Base-by-base conservation (phyloP, 176 grass and related monocot genomes). In the Phoenix roebelenii region DNA sequence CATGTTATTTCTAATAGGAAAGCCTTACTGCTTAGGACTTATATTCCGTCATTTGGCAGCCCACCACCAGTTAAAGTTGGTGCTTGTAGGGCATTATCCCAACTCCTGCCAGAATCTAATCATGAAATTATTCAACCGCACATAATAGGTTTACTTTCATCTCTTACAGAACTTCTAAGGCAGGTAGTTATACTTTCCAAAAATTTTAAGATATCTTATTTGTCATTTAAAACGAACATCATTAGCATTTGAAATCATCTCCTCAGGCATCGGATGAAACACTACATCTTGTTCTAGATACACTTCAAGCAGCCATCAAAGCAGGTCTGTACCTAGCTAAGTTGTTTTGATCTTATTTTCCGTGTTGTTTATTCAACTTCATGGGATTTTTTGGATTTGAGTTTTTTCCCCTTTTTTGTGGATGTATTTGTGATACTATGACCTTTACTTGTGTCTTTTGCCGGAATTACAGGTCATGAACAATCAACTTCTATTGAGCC, bases 281-380 rank as follows among this genome's bases (percentile, higher is more conserved):
- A 18, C 63, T 97, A 58, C 87, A 88, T 91, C 92, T 97, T 85
- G 81, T 97, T 60, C 72, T 97, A 55, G 92, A 97, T 85, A 97
- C 92, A 22, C 75, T 97, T 56, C 87, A 91, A 80, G 72, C 83
- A 30, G 76, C 78, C 23, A 67, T 97, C 49, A 88, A 88, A 76
- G 83, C 92, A 72, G 84, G 87, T 97, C 28, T 48, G 69, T 65
- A n/a, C 72, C 29, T 57, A 79, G 60, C 25, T 64, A 24, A 82
- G 32, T 73, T 25, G 58, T 62, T 59, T 51, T 49, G 23, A 68
- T 50, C 5, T 72, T 60, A 67, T 19, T 74, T 30, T 66, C 18
- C 48, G 18, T 51, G 16, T n/a, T 49, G 7, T 22, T 20, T 32
- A 29, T 66, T 18, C n/a, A 7, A 2, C 49, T 35, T 59, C 16